These are phyloP conservation scores for Parascedosporium putredinis DNA, from an alignment of 2,329 filamentous ascomycete species.

Conservation along the genomic window DNA sequence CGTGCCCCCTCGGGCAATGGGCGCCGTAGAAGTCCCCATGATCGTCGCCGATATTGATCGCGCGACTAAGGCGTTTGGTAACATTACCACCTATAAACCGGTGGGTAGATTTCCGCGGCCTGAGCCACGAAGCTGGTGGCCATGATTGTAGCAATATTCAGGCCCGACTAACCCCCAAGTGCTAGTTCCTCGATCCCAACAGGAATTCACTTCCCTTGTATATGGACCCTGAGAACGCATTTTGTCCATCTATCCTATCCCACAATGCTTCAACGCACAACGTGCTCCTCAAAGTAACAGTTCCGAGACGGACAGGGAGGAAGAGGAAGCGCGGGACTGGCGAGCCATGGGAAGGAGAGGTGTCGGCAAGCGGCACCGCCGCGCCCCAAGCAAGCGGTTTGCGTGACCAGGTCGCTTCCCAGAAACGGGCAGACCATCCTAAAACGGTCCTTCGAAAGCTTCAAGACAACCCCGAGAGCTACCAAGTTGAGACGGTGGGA, in stretches of 20 bases:
- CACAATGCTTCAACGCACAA: conserved; percentile 70
- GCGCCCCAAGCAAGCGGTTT: conserved; percentile 9
- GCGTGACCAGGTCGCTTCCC: conserved; percentile 26
- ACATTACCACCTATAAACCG: conserved; percentile 26
- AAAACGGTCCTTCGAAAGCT: conserved; percentile 50
- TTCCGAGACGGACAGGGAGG: conserved; percentile 77
- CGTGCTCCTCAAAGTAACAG: conserved; percentile 72
- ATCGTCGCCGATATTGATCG: conserved; percentile 33
- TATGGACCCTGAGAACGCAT: conserved; percentile 68
- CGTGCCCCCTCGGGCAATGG: conserved; percentile 24
- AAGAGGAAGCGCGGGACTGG: conserved; percentile 73
- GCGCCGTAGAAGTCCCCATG: conserved; percentile 33
- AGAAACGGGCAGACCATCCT: conserved; percentile 41
- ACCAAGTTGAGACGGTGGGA: conserved; percentile 61
- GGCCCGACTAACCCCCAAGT: background rate
- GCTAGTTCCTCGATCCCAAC: conserved; percentile 35
- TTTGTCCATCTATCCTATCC: conserved; percentile 69
- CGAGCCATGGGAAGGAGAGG: conserved; percentile 45
- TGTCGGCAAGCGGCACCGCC: conserved; percentile 15
- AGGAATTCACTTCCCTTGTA: conserved; percentile 55
- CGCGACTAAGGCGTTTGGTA: conserved; percentile 30
- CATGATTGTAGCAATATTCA: background rate
- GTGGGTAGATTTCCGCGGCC: conserved; percentile 18
- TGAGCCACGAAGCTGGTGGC: background rate
- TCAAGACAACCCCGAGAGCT: conserved; percentile 58